These are phyloP conservation scores for Bombardia bombarda DNA, from an alignment of 495 filamentous ascomycete genomes.

Conservation along the genomic window DNA sequence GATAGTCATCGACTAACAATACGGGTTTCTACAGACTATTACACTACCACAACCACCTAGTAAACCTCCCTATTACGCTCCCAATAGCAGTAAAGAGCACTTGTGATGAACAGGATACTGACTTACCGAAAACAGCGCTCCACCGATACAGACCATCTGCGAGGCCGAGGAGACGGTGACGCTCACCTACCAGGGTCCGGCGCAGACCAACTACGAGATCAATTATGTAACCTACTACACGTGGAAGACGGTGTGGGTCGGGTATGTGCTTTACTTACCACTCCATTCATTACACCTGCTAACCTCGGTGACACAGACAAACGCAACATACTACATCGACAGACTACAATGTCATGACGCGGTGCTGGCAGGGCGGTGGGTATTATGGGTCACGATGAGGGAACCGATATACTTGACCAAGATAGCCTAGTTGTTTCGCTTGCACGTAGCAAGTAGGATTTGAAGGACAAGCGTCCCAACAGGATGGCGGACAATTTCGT, in stretches of 20 bases:
- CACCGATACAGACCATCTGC: conserved; percentile 18
- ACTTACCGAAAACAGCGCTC: conserved; percentile 1
- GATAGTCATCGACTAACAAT: not conserved
- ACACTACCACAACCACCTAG: conserved; percentile 15
- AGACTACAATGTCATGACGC: conserved; percentile 18
- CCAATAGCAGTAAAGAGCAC: not conserved
- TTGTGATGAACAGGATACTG: not conserved
- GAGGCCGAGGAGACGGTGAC: conserved; percentile 18
- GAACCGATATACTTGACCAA: too few relatives aligned
- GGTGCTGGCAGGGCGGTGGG: conserved; percentile 19
- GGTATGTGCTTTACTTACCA: conserved; percentile 9
- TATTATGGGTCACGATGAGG: conserved; percentile 17
- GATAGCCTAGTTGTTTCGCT: too few relatives aligned
- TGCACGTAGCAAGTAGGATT: too few relatives aligned
- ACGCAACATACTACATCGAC: conserved; percentile 14
- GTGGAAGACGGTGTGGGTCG: conserved; percentile 19
- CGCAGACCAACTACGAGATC: conserved; percentile 17
- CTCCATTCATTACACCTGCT: not conserved
- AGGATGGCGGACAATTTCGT: too few relatives aligned
- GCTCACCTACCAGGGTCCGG: conserved; percentile 16
- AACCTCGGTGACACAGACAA: conserved; percentile 7
- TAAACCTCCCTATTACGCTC: not conserved
- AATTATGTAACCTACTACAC: conserved; percentile 20
- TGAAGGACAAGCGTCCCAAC: too few relatives aligned
- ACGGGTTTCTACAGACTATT: conserved; percentile 8